Base-by-base conservation (phyloP, 257 asterid genomes). In the Coffea canephora region DNA sequence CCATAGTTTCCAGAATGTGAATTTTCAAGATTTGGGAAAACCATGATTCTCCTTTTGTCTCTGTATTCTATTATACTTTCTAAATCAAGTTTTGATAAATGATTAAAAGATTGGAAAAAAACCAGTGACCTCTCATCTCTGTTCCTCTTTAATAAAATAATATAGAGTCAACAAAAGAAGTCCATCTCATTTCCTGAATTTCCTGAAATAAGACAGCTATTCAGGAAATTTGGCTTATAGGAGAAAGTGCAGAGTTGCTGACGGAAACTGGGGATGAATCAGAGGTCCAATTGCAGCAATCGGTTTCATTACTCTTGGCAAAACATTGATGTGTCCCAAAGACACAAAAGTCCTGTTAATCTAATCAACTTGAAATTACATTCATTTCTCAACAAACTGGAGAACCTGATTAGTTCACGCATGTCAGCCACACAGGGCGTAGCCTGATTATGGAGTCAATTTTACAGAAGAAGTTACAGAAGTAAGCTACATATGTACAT, bases 401-500 rank as follows among this genome's bases (percentile, higher is more conserved):
- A 50, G 34, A 50, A 27, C 41, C 0, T 73, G 64, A 54, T 73
- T 14, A 50, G 21, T 23, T 69, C 9, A 70, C 55, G 31, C 9
- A 4, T 8, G 10, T 36, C 13, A 0, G 10, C 5, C 31, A 34
- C 27, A 74, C 36, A 8, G 72, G 70, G 27, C 16, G 19, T 34
- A 52, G 18, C 14, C 34, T 0, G 67, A 2, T n/a, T 61, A 14
- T 6, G 34, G 54, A 59, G 34, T 1, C 48, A 50, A 8, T 34
- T 21, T 43, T 27, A 52, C 50, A 52, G 36, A 52, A 14, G 31
- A 76, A 13, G 46, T 36, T 36, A 6, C 6, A 27, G 25, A 62
- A 10, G 8, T 27, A 36, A 21, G 25, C 7, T 39, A 10, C 68
- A 74, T 80, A 69, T 25, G 66, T 78, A 80, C 82, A 84, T 69